These are phyloP conservation scores for Galerina sulciceps DNA, from an alignment of 768 basidiomycete genomes.

Conservation along the genomic window DNA sequence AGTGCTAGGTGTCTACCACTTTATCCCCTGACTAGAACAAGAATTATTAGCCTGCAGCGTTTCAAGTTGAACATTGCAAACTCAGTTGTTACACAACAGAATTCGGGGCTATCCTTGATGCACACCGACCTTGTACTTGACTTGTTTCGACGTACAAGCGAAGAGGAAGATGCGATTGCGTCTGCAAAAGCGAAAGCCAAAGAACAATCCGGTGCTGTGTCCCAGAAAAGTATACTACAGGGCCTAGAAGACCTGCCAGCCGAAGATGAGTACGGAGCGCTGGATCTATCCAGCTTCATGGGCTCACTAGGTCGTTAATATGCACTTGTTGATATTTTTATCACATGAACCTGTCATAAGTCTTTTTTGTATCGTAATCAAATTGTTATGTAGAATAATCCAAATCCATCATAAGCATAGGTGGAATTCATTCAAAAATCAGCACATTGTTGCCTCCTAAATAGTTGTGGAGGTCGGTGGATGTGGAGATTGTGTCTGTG, in stretches of 20 bases:
- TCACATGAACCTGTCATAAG: conserved; percentile 18
- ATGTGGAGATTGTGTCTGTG: no score
- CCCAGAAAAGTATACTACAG: conserved; percentile 83
- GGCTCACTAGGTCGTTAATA: conserved; percentile 68
- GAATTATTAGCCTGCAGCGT: conserved; percentile 76
- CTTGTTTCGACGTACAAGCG: conserved; percentile 83
- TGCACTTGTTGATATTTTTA: conserved; percentile 31
- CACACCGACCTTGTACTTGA: conserved; percentile 97
- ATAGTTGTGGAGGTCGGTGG: no score
- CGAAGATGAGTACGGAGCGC: conserved; percentile 89
- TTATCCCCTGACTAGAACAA: conserved; percentile 14
- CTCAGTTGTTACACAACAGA: conserved; percentile 97
- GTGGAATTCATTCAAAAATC: no score
- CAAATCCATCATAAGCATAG: no score
- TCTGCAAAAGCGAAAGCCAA: conserved; percentile 59
- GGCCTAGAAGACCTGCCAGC: conserved; percentile 91
- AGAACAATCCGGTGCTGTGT: conserved; percentile 58
- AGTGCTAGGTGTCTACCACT: conserved; percentile 25
- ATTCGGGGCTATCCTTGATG: conserved; percentile 92
- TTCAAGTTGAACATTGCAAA: conserved; percentile 99
- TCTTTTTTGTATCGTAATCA: conserved; percentile 5
- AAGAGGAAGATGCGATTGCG: conserved; percentile 68
- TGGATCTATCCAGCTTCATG: conserved; percentile 90
- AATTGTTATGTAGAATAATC: background rate
- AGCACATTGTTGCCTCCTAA: no score